phyloP scores from a whole-genome alignment of 495 filamentous ascomycete genomes.

The Hypoxylon lenormandii region DNA sequence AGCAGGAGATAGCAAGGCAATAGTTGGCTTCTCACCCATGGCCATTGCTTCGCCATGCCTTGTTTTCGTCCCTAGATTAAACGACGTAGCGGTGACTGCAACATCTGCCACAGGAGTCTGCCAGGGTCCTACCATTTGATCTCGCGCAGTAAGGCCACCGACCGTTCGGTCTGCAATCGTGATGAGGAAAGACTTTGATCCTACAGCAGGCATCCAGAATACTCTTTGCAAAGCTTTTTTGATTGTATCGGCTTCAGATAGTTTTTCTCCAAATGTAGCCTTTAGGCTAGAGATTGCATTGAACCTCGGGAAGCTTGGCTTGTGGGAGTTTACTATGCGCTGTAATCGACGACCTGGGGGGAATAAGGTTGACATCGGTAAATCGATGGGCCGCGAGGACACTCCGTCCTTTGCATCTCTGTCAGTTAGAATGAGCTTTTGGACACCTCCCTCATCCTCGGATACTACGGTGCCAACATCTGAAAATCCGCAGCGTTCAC shows the following conservation, averaged over 20 bases:
- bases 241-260: slow-evolving; percentile 71
- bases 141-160: slow-evolving; percentile 85
- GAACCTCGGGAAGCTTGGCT: slow-evolving; percentile 75
- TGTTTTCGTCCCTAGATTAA: slow-evolving; percentile 70
- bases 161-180: slow-evolving; percentile 95
- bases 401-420: slow-evolving; percentile 78
- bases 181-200: slow-evolving; percentile 95
- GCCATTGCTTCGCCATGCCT: slow-evolving; percentile 94
- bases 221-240: slow-evolving; percentile 81
- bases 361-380: slow-evolving; percentile 91
- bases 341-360: slow-evolving; percentile 89
- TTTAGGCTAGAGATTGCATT: slow-evolving; percentile 67
- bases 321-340: slow-evolving; percentile 79
- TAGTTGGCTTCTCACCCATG: slow-evolving; percentile 91
- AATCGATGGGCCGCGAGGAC: slow-evolving; percentile 77
- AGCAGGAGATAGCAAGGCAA: slow-evolving; percentile 89
- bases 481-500: slow-evolving; percentile 94
- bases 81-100: slow-evolving; percentile 86
- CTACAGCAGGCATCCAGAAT: slow-evolving; percentile 85
- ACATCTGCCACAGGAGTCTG: slow-evolving; percentile 95
- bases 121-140: slow-evolving; percentile 97
- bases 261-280: slow-evolving; percentile 61
- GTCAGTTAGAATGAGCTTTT: slow-evolving; percentile 83
- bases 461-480: slow-evolving; percentile 84
- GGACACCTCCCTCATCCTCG: slow-evolving; percentile 69